Evolutionary conservation across 768 basidiomycete genomes (phyloP).

Genomic region (Imleria badia): DNA sequence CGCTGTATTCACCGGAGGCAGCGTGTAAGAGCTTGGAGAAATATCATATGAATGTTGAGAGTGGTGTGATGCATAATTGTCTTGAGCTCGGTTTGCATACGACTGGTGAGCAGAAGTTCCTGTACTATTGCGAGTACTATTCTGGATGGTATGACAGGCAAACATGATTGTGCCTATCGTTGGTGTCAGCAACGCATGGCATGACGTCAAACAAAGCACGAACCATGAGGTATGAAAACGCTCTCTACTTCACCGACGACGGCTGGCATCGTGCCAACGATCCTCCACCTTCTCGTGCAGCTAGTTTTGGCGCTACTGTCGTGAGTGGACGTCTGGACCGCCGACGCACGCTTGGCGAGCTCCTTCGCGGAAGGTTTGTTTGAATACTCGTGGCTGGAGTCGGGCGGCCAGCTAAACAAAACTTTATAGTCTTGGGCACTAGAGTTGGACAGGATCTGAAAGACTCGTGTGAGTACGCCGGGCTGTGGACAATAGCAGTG

Average conservation of each 20-base stretch:
- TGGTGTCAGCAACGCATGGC: conserved; percentile 28
- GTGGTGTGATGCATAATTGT: conserved; percentile 25
- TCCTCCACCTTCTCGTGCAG: conserved; percentile 82
- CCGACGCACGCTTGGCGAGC: conserved; percentile 60
- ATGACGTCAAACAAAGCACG: conserved; percentile 39
- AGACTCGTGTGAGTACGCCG: conserved; percentile 58
- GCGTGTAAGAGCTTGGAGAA: conserved; percentile 28
- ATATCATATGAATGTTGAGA: conserved; percentile 30
- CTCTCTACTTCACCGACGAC: conserved; percentile 72
- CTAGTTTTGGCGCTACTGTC: conserved; percentile 78
- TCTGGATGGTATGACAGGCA: conserved; percentile 39
- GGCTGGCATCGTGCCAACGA: conserved; percentile 61
- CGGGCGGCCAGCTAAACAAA: conserved; percentile 77
- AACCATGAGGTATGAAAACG: conserved; percentile 89
- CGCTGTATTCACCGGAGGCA: conserved; percentile 32
- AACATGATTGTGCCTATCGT: conserved; percentile 38
- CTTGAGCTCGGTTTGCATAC: conserved; percentile 27
- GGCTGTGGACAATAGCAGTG: conserved; percentile 52
- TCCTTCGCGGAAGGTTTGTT: conserved; percentile 43
- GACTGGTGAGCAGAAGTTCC: conserved; percentile 23
- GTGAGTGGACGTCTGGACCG: conserved; percentile 53
- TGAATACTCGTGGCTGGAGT: conserved; percentile 42
- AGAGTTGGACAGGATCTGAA: conserved; percentile 72
- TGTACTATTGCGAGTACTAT: conserved; percentile 19
- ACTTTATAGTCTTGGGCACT: conserved; percentile 49